Evolutionary conservation across 495 filamentous ascomycete genomes (phyloP).

Genomic region (Neurospora sp.): DNA sequence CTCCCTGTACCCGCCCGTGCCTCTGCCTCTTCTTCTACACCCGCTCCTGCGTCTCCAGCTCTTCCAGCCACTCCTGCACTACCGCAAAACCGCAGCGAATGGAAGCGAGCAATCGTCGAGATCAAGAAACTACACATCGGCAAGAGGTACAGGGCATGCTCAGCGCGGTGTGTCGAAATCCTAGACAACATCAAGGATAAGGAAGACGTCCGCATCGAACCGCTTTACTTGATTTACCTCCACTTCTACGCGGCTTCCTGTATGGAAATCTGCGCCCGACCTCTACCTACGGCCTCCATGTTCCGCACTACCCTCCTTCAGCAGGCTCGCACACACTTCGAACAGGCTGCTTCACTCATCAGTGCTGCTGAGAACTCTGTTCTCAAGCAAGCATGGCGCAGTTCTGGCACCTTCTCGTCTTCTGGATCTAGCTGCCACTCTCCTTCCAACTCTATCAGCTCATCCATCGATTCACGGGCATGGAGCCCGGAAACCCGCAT

Average conservation of each 20-base stretch:
- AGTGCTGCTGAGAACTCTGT: conserved; percentile 27
- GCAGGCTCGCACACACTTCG: conserved; percentile 38
- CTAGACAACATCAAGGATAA: conserved; percentile 33
- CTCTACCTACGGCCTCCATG: conserved; percentile 27
- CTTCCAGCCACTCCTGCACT: conserved; percentile 8
- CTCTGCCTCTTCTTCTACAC: not conserved
- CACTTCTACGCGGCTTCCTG: conserved; percentile 45
- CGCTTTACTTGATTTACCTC: conserved; percentile 41
- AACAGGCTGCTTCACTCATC: conserved; percentile 33
- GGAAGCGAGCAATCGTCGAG: conserved; percentile 33
- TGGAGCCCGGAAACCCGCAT: conserved; percentile 29
- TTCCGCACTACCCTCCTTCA: conserved; percentile 36
- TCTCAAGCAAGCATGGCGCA: conserved; percentile 18
- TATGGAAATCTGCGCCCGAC: conserved; percentile 40
- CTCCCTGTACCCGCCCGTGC: conserved; percentile 6
- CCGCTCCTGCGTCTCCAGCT: not conserved
- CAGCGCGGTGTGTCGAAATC: conserved; percentile 35
- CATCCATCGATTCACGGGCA: conserved; percentile 35
- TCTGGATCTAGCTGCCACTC: conserved; percentile 34
- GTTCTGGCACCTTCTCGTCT: conserved; percentile 23
- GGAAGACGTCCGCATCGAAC: conserved; percentile 25
- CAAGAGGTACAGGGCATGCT: conserved; percentile 36
- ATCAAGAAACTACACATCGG: conserved; percentile 36
- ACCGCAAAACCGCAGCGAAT: conserved; percentile 26
- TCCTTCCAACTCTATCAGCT: conserved; percentile 34